Base-by-base conservation (phyloP, 108 stramenopile genomes). In the Nitzschia sp. region DNA sequence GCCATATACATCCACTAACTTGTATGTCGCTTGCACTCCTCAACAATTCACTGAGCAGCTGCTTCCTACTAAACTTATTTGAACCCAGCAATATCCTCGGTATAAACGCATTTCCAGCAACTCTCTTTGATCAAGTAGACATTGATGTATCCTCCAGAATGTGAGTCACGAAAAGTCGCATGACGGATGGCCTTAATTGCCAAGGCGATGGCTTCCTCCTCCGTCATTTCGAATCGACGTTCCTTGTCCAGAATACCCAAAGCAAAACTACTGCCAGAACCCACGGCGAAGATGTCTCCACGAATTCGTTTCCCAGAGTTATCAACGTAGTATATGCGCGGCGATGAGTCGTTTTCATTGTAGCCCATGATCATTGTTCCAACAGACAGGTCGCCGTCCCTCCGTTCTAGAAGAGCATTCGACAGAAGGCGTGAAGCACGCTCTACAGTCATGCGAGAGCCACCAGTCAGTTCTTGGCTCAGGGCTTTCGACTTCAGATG, bases 291-390 rank as follows among this genome's bases (percentile, higher is more conserved):
- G 81, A 90, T 79, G 41, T 91, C 86, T 26, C 93, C 93, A 53
- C 85, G 63, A 34, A 91, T 89, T 41, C 93, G 70, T 14, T 81
- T 75, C 15, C 93, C 93, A 0, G 85, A 80, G 50, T 94, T 85
- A 67, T 91, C 90, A 48, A 89, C 85, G 61, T 94, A 94, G 69
- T 81, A 94, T n/a, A 94, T 90, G 24, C 72, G 71, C 15, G 88
- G 88, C 3, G 52, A 11, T 0, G 25, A 54, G 20, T 51, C 67
- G 6, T 52, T 56, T 12, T 71, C 70, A 57, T 91, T 86, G 50
- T 72, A 89, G 15, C 90, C 90, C 88, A 91, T 87, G 22, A 94
- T 89, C 94, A 95, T 95, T 41, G 91, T 95, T 34, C 94, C 94
- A 14, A 95, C 82, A 57, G 84, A 84, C 51, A 91, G 66, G 38